phyloP scores from a whole-genome alignment of 129 eudicot species.

The Glebionis coronaria region DNA sequence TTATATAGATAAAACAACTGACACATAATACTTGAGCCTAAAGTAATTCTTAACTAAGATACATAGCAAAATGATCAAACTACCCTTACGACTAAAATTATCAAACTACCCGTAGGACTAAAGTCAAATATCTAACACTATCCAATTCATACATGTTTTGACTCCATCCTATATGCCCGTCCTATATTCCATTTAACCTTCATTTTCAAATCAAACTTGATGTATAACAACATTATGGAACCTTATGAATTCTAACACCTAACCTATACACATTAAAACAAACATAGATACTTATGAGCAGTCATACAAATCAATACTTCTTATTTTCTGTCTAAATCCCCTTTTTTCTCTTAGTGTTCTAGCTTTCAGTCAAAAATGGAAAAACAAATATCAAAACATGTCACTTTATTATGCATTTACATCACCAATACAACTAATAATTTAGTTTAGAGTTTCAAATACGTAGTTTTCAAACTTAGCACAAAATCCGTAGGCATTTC shows the following conservation, averaged over 20 bases:
- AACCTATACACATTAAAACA: not conserved
- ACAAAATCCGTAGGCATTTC: not conserved
- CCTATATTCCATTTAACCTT: not conserved
- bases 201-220: too few relatives aligned
- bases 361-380: constrained; percentile 5
- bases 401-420: not conserved
- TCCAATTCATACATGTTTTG: too few relatives aligned
- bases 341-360: not conserved
- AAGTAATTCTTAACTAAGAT: too few relatives aligned
- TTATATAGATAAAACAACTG: too few relatives aligned
- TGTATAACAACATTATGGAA: not conserved
- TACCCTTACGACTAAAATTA: too few relatives aligned
- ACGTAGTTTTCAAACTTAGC: not conserved
- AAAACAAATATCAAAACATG: constrained; percentile 6
- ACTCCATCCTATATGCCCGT: too few relatives aligned
- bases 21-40: too few relatives aligned
- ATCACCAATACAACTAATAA: too few relatives aligned
- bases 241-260: not conserved
- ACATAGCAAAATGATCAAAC: too few relatives aligned
- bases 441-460: too few relatives aligned
- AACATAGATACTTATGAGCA: constrained; percentile 6
- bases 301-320: not conserved
- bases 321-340: not conserved
- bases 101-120: too few relatives aligned
- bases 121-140: too few relatives aligned